Percentiles rank a stretch among this genome's conserved stretches.
Evolutionary conservation across 2,329 filamentous ascomycete genomes (phyloP).

Genomic region (Herpotrichia juniperi): DNA sequence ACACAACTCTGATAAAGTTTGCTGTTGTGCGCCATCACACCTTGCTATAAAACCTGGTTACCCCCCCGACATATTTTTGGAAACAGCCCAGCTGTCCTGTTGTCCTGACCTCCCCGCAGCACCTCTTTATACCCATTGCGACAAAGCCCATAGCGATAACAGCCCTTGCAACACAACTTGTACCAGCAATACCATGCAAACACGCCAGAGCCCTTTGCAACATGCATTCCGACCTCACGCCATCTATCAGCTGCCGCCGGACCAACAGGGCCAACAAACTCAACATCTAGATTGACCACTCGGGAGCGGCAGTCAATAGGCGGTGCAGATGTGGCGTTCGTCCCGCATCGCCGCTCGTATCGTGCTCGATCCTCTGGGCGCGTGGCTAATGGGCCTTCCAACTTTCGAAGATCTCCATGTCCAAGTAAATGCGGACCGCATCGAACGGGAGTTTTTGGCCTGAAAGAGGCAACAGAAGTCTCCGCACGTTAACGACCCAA

Average conservation of each 20-base stretch:
- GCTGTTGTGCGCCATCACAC: constrained; percentile 14
- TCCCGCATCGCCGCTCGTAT: constrained; percentile 3
- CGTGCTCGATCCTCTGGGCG: constrained; percentile 13
- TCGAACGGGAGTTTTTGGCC: constrained; percentile 15
- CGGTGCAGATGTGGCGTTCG: constrained; percentile 12
- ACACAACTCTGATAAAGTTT: background rate
- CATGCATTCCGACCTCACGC: constrained; percentile 11
- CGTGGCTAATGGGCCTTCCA: constrained; percentile 1
- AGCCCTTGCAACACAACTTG: constrained; percentile 1
- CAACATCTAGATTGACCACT: constrained; percentile 2
- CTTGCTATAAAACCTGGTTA: constrained; percentile 12
- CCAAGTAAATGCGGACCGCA: background rate
- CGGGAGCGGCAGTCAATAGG: background rate
- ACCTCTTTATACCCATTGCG: background rate
- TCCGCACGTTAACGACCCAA: constrained; percentile 1
- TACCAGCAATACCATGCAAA: background rate
- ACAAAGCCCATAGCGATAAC: constrained; percentile 2
- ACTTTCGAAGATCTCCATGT: constrained; percentile 1
- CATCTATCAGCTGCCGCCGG: constrained; percentile 4
- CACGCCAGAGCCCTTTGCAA: constrained; percentile 13
- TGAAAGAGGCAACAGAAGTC: constrained; percentile 9
- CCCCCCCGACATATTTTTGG: background rate
- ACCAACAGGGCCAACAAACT: background rate
- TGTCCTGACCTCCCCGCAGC: background rate
- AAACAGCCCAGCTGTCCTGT: background rate